These are phyloP conservation scores for Wallacemonas sp. DNA, from an alignment of 208 protist genomes.

Conservation along the genomic window DNA sequence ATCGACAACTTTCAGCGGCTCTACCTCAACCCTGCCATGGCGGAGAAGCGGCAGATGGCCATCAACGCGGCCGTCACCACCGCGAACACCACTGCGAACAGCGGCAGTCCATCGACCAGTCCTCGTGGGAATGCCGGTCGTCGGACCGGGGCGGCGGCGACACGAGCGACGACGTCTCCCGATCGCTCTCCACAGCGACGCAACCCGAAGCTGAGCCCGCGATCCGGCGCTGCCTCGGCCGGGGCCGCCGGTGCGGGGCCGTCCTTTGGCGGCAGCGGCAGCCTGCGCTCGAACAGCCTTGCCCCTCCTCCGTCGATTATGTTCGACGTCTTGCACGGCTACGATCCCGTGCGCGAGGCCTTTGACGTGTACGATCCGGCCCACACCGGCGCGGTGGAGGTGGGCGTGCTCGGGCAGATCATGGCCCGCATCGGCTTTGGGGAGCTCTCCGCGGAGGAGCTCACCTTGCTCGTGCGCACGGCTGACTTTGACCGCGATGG, in stretches of 20 bases:
- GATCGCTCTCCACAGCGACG: neutral
- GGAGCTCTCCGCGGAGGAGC: conserved; percentile 82
- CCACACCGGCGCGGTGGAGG: conserved; percentile 77
- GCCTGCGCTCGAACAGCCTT: neutral
- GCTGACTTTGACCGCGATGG: conserved; percentile 94
- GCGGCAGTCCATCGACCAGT: conserved; percentile 20
- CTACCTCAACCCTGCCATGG: conserved; percentile 18
- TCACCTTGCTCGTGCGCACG: conserved; percentile 86
- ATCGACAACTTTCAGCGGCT: conserved; percentile 80
- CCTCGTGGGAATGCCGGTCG: neutral
- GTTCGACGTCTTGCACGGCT: conserved; percentile 40
- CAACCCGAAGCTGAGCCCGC: neutral
- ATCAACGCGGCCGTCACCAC: neutral
- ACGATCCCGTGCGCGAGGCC: conserved; percentile 84
- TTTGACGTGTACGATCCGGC: conserved; percentile 93
- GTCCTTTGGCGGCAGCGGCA: neutral
- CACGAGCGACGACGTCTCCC: neutral
- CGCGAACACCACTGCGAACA: too few species aligned
- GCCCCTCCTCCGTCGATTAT: conserved; percentile 5
- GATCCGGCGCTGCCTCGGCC: neutral
- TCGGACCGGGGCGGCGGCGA: neutral
- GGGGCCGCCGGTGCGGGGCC: neutral
- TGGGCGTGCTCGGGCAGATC: conserved; percentile 72
- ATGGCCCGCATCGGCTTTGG: conserved; percentile 90
- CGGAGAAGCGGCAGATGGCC: neutral